Base-by-base conservation (phyloP, 176 grass and related monocot species). In the Cocos nucifera region DNA sequence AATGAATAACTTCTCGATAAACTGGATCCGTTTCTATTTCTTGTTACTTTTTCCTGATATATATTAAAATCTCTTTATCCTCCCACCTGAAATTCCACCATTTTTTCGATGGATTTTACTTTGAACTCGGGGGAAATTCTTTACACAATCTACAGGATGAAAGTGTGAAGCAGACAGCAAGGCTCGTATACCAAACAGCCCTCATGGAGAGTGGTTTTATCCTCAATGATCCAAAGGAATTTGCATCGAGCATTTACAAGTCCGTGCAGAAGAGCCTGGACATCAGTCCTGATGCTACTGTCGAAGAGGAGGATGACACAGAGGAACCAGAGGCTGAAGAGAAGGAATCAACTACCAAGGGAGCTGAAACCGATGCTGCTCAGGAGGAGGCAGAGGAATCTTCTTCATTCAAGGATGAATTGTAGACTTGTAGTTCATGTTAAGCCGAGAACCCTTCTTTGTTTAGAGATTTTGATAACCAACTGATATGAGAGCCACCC, bases 221-320 rank as follows among this genome's bases (percentile, higher is more conserved):
- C 55, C 77, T 90, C 17, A 73, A 69, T 0, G 84, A 97, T 55
- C 92, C 92, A 3, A 97, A 97, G 80, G 87, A 78, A 25, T 97
- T 97, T 1, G 87, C 87, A 0, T 88, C 83, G 1, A 88, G 92
- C 84, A 91, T 97, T 59, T 97, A 97, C 81, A 82, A 53, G 66
- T 97, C 92, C 2, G 92, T 97, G 73, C 87, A 97, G 59, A 97
- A 88, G 83, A 88, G 92, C 76, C 58, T 97, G 14, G 87, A 97
- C 73, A 75, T 97, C 68, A 86, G 82, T 50, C 78, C 83, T 0
- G 92, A 86, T 0, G 80, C 83, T 0, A 64, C 69, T 0, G 78
- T 87, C 1, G 92, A 97, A 61, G 92, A 96, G 82, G 92, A 97
- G 21, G 83, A 97, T 0, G 83, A 89, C 24, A 74, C 27, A 0